phyloP scores from a whole-genome alignment of 73 alveolate species.

The Stentor roeselii region DNA sequence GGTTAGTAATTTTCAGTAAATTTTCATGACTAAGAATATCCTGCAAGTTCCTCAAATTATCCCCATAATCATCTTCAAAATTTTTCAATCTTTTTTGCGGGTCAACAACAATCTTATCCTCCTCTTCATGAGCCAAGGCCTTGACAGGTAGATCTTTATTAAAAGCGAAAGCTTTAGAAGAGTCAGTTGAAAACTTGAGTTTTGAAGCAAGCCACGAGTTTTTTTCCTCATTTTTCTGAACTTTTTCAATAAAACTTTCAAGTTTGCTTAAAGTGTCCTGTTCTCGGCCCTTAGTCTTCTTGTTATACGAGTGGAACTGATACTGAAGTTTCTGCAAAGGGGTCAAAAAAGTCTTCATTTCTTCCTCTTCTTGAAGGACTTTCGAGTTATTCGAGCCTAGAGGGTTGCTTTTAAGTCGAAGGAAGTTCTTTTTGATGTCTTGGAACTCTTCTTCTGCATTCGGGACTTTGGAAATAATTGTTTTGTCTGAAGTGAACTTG shows the following conservation, averaged over 20 bases:
- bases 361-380: slow-evolving; percentile 30
- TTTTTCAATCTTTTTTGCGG: slow-evolving; percentile 4
- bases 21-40: neutral
- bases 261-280: neutral
- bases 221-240: slow-evolving; percentile 45
- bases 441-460: slow-evolving; percentile 15
- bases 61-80: neutral
- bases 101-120: slow-evolving; percentile 25
- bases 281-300: slow-evolving; percentile 33
- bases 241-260: neutral
- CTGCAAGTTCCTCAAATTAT: neutral
- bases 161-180: slow-evolving; percentile 59
- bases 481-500: neutral
- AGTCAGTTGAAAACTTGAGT: slow-evolving; percentile 69
- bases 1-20: slow-evolving; percentile 8
- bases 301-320: slow-evolving; percentile 32
- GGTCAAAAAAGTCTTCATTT: slow-evolving; percentile 28
- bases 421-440: neutral
- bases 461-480: neutral
- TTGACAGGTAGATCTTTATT: slow-evolving; percentile 29
- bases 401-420: slow-evolving; percentile 26
- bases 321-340: slow-evolving; percentile 8
- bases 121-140: neutral
- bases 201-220: slow-evolving; percentile 66
- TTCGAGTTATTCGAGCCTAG: slow-evolving; percentile 27